Conservation (phyloP, 2,329 filamentous ascomycete genomes). For the Dactylella cylindrospora region DNA sequence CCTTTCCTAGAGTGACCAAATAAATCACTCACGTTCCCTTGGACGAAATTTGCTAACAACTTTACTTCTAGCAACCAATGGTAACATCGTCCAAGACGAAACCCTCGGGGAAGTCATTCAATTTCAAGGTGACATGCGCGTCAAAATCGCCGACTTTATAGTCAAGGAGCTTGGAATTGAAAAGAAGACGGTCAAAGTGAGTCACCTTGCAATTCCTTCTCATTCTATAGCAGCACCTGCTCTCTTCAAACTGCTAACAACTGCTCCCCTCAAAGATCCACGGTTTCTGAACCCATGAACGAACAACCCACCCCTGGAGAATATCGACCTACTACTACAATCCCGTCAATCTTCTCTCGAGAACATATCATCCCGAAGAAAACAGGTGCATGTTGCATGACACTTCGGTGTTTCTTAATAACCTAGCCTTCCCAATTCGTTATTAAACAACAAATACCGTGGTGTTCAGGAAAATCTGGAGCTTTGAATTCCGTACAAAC, state of each 20-base stretch:
- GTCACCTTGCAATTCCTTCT: not conserved
- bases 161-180: conserved; percentile 6
- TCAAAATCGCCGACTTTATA: conserved; percentile 89
- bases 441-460: not conserved
- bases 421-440: not conserved
- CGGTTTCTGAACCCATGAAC: conserved; percentile 39
- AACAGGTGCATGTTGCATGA: conserved; percentile 17
- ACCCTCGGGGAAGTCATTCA: conserved; percentile 99
- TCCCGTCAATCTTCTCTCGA: conserved; percentile 39
- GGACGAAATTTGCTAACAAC: conserved; percentile 50
- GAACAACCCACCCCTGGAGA: conserved; percentile 13
- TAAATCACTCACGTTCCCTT: not conserved
- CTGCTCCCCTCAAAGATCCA: conserved; percentile 13
- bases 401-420: conserved; percentile 5
- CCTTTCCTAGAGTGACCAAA: not conserved
- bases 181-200: conserved; percentile 21
- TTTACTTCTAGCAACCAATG: conserved; percentile 80
- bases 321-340: conserved; percentile 24
- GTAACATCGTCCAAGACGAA: conserved; percentile 92
- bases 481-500: too few relatives aligned
- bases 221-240: not conserved
- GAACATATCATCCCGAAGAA: conserved; percentile 2
- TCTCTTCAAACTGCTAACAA: not conserved
- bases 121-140: conserved; percentile 98
- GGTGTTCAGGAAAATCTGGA: too few relatives aligned